Percentiles rank a stretch among this genome's conserved stretches.
Evolutionary conservation across 2,329 filamentous ascomycete genomes (phyloP).

Genomic region (Biscogniauxia sp.): DNA sequence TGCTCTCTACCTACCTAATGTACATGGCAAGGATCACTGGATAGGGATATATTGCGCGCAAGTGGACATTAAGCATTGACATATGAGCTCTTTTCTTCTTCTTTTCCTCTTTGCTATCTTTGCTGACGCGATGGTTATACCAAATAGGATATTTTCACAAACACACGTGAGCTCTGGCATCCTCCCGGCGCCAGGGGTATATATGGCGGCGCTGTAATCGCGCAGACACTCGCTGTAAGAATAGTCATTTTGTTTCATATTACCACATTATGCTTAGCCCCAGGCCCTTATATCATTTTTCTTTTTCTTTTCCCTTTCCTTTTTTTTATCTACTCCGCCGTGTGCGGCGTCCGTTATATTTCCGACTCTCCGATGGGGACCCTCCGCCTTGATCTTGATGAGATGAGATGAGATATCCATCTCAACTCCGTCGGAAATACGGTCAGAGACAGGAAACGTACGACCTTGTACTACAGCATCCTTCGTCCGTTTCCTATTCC

Average conservation of each 20-base stretch:
- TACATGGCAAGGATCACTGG: neutral
- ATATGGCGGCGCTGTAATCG: conserved; percentile 90
- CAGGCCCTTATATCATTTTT: neutral
- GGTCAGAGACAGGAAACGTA: neutral
- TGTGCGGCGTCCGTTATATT: neutral
- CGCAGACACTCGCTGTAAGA: conserved; percentile 55
- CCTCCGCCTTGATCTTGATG: neutral
- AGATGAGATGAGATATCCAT: neutral
- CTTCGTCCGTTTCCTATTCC: neutral
- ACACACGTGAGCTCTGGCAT: conserved; percentile 88
- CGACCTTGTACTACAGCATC: neutral
- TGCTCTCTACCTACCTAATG: neutral
- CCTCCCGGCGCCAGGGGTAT: conserved; percentile 89
- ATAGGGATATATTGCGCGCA: neutral
- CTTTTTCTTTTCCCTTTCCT: neutral
- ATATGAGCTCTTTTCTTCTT: neutral
- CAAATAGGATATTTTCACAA: conserved; percentile 83
- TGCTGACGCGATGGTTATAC: conserved; percentile 2
- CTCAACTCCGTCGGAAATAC: neutral
- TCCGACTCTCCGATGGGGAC: neutral
- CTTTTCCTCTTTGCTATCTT: neutral
- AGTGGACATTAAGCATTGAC: conserved; percentile 5
- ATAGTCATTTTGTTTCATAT: neutral
- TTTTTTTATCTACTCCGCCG: neutral
- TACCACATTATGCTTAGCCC: neutral